These are phyloP conservation scores for Tulasnella sp. DNA, from an alignment of 768 basidiomycete species.

Conservation along the genomic window DNA sequence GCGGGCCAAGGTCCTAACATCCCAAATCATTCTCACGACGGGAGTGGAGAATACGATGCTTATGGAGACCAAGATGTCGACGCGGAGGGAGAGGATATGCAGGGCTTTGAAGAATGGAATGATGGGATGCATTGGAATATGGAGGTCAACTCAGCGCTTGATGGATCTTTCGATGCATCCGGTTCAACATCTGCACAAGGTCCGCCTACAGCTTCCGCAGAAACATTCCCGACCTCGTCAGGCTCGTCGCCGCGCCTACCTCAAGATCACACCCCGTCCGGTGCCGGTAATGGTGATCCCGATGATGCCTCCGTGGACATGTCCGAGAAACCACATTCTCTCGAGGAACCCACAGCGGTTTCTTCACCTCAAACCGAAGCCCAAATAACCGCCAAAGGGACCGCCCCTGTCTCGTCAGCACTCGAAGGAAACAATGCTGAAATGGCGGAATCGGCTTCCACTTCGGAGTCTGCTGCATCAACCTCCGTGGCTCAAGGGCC, in stretches of 20 bases:
- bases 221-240: neutral
- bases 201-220: neutral
- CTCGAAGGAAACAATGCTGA: neutral
- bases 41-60: neutral
- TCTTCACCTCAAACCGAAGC: neutral
- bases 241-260: neutral
- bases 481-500: neutral
- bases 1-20: neutral
- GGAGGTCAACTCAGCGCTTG: neutral
- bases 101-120: conserved; percentile 12
- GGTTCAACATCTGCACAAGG: neutral
- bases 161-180: neutral
- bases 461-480: neutral
- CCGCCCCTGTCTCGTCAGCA: neutral
- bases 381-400: neutral
- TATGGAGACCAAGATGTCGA: conserved; percentile 24
- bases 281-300: neutral
- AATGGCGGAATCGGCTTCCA: neutral
- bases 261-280: neutral
- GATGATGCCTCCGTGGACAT: neutral
- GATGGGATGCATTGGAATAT: conserved; percentile 20
- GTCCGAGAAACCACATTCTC: neutral
- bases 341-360: neutral
- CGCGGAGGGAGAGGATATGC: conserved; percentile 18
- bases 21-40: neutral